phyloP scores from a whole-genome alignment of 2,329 filamentous ascomycete genomes.

The Lecanicillium sp. region DNA sequence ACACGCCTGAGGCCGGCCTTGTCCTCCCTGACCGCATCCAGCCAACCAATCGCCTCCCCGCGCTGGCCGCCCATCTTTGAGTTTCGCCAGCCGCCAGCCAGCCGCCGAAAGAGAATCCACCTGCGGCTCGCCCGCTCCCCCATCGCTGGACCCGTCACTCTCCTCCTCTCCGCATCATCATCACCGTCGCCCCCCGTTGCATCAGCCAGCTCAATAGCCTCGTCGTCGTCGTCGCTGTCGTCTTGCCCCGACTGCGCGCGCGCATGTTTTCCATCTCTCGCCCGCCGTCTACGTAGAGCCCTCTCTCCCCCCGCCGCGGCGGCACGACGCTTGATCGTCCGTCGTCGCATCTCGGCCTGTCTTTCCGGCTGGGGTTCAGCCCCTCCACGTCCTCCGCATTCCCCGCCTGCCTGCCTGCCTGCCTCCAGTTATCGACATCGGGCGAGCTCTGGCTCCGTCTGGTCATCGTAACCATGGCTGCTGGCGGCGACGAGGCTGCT shows the following conservation, averaged over 20 bases:
- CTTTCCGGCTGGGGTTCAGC: not conserved
- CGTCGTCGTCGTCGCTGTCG: slow-evolving; percentile 5
- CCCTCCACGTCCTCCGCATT: slow-evolving; percentile 2
- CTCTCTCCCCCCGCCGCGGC: not conserved
- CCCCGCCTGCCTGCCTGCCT: too few species aligned
- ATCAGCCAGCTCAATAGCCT: slow-evolving; percentile 1
- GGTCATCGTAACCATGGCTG: slow-evolving; percentile 24
- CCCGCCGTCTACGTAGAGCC: not conserved
- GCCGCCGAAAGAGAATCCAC: too few species aligned
- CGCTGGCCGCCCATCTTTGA: too few species aligned
- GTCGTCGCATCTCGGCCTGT: not conserved
- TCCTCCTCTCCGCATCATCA: not conserved
- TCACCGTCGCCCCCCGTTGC: not conserved
- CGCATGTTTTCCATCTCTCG: not conserved
- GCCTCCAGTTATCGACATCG: slow-evolving; percentile 6
- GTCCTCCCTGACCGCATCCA: too few species aligned
- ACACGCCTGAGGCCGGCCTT: too few species aligned
- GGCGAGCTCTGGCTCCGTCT: slow-evolving; percentile 3
- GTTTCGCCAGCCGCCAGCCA: too few species aligned
- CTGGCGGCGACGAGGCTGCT: slow-evolving; percentile 21
- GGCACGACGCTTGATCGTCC: not conserved
- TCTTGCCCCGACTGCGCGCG: slow-evolving; percentile 1
- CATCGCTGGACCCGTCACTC: not conserved
- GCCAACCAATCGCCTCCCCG: too few species aligned
- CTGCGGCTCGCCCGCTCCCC: not conserved